These are phyloP conservation scores for Pisolithus microcarpus DNA, from an alignment of 768 basidiomycete species.

Conservation along the genomic window DNA sequence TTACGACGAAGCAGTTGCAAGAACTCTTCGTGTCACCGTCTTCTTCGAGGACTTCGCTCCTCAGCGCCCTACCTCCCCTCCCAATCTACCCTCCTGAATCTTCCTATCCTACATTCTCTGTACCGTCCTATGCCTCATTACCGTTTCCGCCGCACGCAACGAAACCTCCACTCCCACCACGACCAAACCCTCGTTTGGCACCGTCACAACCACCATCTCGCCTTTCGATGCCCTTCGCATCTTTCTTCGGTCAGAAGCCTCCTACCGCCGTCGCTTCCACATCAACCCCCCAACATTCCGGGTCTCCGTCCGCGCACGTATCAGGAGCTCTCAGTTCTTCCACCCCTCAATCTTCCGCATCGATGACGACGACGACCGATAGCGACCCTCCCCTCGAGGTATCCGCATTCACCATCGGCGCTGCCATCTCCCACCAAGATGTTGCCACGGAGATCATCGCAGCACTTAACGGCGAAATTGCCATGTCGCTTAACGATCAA, in stretches of 20 bases:
- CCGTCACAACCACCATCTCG: slow-evolving; percentile 33
- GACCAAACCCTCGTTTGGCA: slow-evolving; percentile 15
- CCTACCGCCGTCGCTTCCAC: slow-evolving; percentile 23
- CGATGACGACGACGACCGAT: slow-evolving; percentile 23
- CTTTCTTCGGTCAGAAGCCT: slow-evolving; percentile 55
- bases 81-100: slow-evolving; percentile 33
- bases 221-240: slow-evolving; percentile 69
- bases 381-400: slow-evolving; percentile 42
- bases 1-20: slow-evolving; percentile 35
- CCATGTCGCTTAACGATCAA: slow-evolving; percentile 35
- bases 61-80: slow-evolving; percentile 48
- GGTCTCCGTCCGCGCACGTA: background rate
- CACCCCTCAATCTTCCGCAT: slow-evolving; percentile 11
- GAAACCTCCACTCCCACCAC: slow-evolving; percentile 32
- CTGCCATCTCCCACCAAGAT: slow-evolving; percentile 45
- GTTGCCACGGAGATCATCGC: slow-evolving; percentile 48
- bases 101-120: slow-evolving; percentile 41
- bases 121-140: slow-evolving; percentile 34
- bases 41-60: slow-evolving; percentile 27
- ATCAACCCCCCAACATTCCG: slow-evolving; percentile 23
- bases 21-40: slow-evolving; percentile 28
- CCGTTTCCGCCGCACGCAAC: slow-evolving; percentile 33
- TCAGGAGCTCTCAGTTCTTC: slow-evolving; percentile 1
- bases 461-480: slow-evolving; percentile 50
- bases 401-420: slow-evolving; percentile 52